Evolutionary conservation across 2,329 filamentous ascomycete species (phyloP), one percentile per base, ranked within the genome.

Genomic region (Alternaria ventricosa): DNA sequence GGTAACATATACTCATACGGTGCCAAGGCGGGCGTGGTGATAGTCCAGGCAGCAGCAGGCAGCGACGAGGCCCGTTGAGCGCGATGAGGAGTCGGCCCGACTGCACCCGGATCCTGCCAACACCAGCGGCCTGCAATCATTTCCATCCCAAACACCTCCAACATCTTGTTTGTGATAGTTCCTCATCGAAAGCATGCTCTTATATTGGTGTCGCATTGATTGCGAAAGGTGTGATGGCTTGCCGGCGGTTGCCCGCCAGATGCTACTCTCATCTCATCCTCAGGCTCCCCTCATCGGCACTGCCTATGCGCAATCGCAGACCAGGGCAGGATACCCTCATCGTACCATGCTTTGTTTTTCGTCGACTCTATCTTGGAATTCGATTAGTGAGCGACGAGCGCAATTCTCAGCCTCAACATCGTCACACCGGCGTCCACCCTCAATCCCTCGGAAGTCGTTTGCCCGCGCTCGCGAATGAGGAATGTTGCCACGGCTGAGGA

Each of bases 21-120:
- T 5, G 36, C 59, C 36, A 27, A 33, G 54, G 11, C 22, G 36
- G 4, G 3, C 18, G 22, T n/a, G 20, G n/a, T 20, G 33, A 27
- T 30, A n/a, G 11, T 41, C 13, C 18, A 61, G 59, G 59, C 59
- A 61, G 33, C 46, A 61, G 54, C 27, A 61, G 59, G 59, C 59
- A 61, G 49, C 59, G 7, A 53, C 12, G 33, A 25, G 10, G 5
- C 36, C 23, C 1, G 20, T 33, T 43, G 15, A 33, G 9, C 10
- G 36, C 36, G 9, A 18, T 2, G n/a, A 9, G 8, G 22, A 25
- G 47, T 53, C 20, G 43, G 49, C 22, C 25, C 22, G 43, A 22
- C 13, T 36, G 11, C 11, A n/a, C 27, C 13, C 13, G 2, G 5
- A 2, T 13, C 6, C 13, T n/a, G 11, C 44, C 28, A 49, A 30